A percentile compares a stretch with the other conserved stretches of the same genome.
phyloP scores from a whole-genome alignment of 768 basidiomycete species.

The Leccinum uliginosum region DNA sequence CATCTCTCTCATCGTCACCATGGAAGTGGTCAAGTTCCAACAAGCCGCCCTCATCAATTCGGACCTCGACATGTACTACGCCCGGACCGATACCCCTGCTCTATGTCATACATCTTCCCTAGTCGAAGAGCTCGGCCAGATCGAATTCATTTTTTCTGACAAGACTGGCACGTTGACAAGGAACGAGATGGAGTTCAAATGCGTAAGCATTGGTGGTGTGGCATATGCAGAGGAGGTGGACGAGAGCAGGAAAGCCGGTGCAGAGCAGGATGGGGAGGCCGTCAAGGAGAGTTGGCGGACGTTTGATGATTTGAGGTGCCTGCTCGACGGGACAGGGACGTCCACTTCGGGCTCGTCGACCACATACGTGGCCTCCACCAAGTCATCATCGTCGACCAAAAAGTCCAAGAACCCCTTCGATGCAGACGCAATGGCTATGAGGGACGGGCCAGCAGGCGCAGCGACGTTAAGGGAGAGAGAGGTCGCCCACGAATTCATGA shows the following conservation, averaged over 20 bases:
- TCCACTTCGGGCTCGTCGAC: not conserved
- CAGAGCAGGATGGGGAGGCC: slow-evolving; percentile 37
- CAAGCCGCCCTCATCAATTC: slow-evolving; percentile 97
- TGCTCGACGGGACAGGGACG: slow-evolving; percentile 42
- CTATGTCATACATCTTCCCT: slow-evolving; percentile 97
- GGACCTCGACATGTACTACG: slow-evolving; percentile 98
- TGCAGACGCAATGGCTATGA: slow-evolving; percentile 23
- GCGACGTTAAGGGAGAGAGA: slow-evolving; percentile 37
- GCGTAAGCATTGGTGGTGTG: slow-evolving; percentile 83
- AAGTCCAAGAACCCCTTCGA: slow-evolving; percentile 54
- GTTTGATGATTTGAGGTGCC: slow-evolving; percentile 65
- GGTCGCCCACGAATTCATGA: slow-evolving; percentile 67
- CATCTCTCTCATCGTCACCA: slow-evolving; percentile 98
- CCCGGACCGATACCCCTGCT: slow-evolving; percentile 91
- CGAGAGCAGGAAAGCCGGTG: slow-evolving; percentile 68
- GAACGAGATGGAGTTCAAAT: slow-evolving; percentile 97
- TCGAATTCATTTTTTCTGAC: slow-evolving; percentile 94
- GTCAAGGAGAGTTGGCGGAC: slow-evolving; percentile 63
- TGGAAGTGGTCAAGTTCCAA: slow-evolving; percentile 99
- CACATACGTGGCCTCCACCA: not conserved
- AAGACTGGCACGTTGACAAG: slow-evolving; percentile 94
- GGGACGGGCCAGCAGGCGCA: not conserved
- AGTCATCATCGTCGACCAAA: slow-evolving; percentile 8
- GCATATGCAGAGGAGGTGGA: slow-evolving; percentile 92
- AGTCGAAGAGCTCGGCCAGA: slow-evolving; percentile 97